Evolutionary conservation across 2,329 filamentous ascomycete genomes (phyloP).

Genomic region (Claviceps paspali): DNA sequence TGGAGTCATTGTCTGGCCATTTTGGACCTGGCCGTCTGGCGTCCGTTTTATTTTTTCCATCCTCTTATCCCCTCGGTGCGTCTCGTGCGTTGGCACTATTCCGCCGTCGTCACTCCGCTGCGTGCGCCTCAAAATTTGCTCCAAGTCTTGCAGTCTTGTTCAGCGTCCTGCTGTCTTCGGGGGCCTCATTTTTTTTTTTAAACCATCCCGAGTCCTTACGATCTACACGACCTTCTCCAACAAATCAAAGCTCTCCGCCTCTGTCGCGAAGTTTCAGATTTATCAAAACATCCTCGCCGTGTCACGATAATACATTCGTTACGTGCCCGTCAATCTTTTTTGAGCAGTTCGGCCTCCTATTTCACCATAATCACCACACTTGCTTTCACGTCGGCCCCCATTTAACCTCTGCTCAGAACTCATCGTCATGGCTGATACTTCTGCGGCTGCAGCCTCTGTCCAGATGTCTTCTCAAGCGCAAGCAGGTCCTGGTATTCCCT

Average conservation of each 20-base stretch:
- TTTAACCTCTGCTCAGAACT: background rate
- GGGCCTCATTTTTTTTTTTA: slow-evolving; percentile 3
- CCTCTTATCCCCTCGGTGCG: slow-evolving; percentile 2
- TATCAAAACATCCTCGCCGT: background rate
- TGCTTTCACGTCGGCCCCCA: background rate
- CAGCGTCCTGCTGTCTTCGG: background rate
- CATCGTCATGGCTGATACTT: slow-evolving; percentile 60
- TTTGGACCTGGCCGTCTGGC: slow-evolving; percentile 3
- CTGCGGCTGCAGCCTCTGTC: slow-evolving; percentile 43
- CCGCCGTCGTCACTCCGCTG: slow-evolving; percentile 2
- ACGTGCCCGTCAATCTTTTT: background rate
- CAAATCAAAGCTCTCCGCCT: too few species aligned
- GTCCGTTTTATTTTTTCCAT: slow-evolving; percentile 5
- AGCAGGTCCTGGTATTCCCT: slow-evolving; percentile 37
- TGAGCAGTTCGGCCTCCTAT: background rate
- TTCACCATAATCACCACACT: slow-evolving; percentile 1
- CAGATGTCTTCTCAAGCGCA: slow-evolving; percentile 57
- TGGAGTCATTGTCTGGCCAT: slow-evolving; percentile 5
- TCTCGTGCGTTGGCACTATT: slow-evolving; percentile 3
- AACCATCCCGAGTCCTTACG: background rate
- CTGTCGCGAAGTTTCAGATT: background rate
- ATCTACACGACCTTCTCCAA: slow-evolving; percentile 1
- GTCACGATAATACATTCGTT: background rate
- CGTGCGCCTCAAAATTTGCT: slow-evolving; percentile 3
- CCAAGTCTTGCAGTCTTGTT: slow-evolving; percentile 1